Percentiles rank a stretch among this genome's conserved stretches.
Conservation (phyloP, 495 filamentous ascomycete genomes). For the Neurospora cerealis region DNA sequence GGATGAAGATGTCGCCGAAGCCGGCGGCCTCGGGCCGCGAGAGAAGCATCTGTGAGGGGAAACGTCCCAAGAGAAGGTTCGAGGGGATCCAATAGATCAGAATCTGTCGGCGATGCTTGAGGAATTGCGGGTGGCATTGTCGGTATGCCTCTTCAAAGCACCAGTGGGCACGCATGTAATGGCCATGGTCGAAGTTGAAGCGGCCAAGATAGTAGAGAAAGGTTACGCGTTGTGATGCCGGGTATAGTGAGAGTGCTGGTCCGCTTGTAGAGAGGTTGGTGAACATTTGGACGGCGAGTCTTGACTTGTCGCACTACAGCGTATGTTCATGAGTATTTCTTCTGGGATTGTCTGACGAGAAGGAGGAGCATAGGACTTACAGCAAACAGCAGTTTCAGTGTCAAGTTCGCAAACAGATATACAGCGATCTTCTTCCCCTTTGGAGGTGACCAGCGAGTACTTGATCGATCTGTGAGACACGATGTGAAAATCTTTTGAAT, state of each 20-base stretch:
- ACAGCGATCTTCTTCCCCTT: conserved; percentile 81
- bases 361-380: conserved; percentile 27
- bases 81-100: conserved; percentile 75
- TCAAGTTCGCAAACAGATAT: conserved; percentile 83
- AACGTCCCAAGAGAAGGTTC: conserved; percentile 78
- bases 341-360: neutral
- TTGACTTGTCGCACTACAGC: conserved; percentile 47
- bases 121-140: conserved; percentile 57
- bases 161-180: conserved; percentile 64
- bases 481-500: conserved; percentile 86
- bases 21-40: conserved; percentile 60
- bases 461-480: conserved; percentile 73
- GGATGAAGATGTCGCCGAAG: conserved; percentile 62
- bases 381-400: conserved; percentile 80
- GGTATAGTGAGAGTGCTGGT: conserved; percentile 66
- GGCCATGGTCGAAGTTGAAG: conserved; percentile 71
- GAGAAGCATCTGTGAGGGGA: conserved; percentile 59
- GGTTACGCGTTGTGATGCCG: conserved; percentile 79
- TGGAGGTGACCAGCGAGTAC: conserved; percentile 47
- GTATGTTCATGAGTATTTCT: conserved; percentile 4
- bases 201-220: conserved; percentile 93
- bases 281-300: conserved; percentile 74
- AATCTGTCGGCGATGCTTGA: conserved; percentile 66
- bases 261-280: conserved; percentile 77
- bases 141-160: conserved; percentile 71